A percentile compares a stretch with the other conserved stretches of the same genome.
These are phyloP conservation scores for Nicotiana otophora DNA, from an alignment of 257 asterid species.

Conservation along the genomic window DNA sequence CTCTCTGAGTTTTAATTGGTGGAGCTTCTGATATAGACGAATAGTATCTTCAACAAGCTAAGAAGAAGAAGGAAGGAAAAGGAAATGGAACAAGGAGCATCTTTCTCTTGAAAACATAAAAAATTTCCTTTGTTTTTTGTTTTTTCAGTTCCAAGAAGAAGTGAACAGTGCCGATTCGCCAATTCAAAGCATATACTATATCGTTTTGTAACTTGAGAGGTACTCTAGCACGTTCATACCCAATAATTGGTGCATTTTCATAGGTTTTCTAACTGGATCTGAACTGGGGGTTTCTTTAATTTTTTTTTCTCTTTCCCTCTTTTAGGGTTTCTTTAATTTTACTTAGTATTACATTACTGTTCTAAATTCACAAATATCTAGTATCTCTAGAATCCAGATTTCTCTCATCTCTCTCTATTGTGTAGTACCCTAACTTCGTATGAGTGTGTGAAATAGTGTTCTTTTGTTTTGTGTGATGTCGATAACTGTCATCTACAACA, in stretches of 20 bases:
- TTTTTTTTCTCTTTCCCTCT: not conserved
- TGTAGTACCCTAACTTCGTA: not conserved
- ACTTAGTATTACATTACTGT: not conserved
- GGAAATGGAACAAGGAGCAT: not conserved
- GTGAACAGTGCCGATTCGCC: conserved; percentile 6
- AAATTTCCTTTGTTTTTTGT: too few relatives aligned
- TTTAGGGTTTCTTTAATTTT: conserved; percentile 16
- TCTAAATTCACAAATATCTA: not conserved
- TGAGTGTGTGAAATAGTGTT: too few relatives aligned
- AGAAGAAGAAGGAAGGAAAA: too few relatives aligned
- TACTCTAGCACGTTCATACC: conserved; percentile 18
- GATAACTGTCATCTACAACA: too few relatives aligned
- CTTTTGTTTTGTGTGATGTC: too few relatives aligned
- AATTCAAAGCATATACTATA: not conserved
- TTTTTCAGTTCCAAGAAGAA: conserved; percentile 7
- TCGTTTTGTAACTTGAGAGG: not conserved
- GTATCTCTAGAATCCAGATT: not conserved
- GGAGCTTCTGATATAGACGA: not conserved
- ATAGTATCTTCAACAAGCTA: not conserved
- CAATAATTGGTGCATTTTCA: conserved; percentile 13
- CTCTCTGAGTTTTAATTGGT: not conserved
- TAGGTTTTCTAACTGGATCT: conserved; percentile 23
- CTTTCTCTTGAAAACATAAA: not conserved
- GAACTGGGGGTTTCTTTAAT: not conserved
- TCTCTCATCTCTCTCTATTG: not conserved